Conservation (phyloP, 805 yeast genomes). For the Candida maris region DNA sequence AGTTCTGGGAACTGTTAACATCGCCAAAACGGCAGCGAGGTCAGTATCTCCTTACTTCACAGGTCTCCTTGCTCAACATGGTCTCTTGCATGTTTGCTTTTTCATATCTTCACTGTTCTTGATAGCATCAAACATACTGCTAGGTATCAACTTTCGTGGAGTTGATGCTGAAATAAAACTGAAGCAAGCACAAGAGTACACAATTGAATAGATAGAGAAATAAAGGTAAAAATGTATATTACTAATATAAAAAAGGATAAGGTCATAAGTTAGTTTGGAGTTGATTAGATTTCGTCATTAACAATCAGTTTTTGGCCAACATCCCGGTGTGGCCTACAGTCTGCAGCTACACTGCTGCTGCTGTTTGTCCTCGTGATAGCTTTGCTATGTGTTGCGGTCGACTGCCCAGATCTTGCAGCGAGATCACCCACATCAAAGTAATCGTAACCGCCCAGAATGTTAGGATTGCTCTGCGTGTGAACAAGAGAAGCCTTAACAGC, state of each 20-base stretch:
- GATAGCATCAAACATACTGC: constrained; percentile 44
- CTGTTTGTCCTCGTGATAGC: constrained; percentile 27
- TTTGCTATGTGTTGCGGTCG: constrained; percentile 27
- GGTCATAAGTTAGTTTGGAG: not conserved
- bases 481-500: constrained; percentile 5
- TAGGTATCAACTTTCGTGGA: constrained; percentile 40
- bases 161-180: constrained; percentile 33
- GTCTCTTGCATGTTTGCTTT: constrained; percentile 47
- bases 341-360: constrained; percentile 14
- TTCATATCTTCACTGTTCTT: constrained; percentile 49
- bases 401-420: constrained; percentile 40
- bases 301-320: constrained; percentile 26
- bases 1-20: constrained; percentile 82
- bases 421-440: constrained; percentile 58
- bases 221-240: not conserved
- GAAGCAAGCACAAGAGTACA: constrained; percentile 17
- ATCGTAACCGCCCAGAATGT: constrained; percentile 56
- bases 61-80: constrained; percentile 61
- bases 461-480: constrained; percentile 18
- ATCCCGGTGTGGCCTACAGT: constrained; percentile 5
- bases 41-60: constrained; percentile 79
- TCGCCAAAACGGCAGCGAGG: constrained; percentile 81
- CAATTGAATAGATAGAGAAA: constrained; percentile 10
- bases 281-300: constrained; percentile 22
- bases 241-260: not conserved